A percentile compares a stretch with the other conserved stretches of the same genome.
phyloP scores from a whole-genome alignment of 2,329 filamentous ascomycete species.

The Fusarium miscanthi region DNA sequence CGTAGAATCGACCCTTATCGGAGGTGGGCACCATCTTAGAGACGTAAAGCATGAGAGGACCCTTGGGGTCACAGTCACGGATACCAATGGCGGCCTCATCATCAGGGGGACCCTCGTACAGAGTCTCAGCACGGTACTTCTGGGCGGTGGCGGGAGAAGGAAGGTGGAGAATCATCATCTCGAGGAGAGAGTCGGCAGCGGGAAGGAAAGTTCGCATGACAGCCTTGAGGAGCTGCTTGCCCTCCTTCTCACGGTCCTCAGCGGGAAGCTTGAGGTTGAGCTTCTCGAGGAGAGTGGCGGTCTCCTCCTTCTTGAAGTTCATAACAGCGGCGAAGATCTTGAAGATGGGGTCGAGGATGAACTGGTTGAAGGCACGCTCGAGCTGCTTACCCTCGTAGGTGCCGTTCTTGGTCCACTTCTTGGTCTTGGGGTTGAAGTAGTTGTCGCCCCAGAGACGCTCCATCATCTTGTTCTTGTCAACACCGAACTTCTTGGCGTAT shows the following conservation, averaged over 20 bases:
- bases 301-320: slow-evolving; percentile 99
- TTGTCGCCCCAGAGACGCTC: slow-evolving; percentile 99
- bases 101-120: slow-evolving; percentile 97
- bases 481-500: slow-evolving; percentile 99
- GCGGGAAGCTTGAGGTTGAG: slow-evolving; percentile 89
- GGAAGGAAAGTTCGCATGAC: slow-evolving; percentile 99
- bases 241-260: slow-evolving; percentile 93
- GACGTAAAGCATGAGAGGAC: slow-evolving; percentile 99
- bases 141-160: slow-evolving; percentile 96
- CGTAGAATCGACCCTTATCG: slow-evolving; percentile 99
- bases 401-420: slow-evolving; percentile 97
- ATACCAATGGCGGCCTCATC: slow-evolving; percentile 95
- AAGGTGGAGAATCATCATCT: slow-evolving; percentile 99
- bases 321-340: slow-evolving; percentile 96
- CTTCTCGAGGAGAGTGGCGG: slow-evolving; percentile 85
- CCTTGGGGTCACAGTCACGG: slow-evolving; percentile 98
- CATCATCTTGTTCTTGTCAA: slow-evolving; percentile 99
- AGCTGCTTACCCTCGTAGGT: slow-evolving; percentile 87
- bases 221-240: slow-evolving; percentile 97
- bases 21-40: slow-evolving; percentile 99
- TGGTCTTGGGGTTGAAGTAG: slow-evolving; percentile 99
- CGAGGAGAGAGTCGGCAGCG: slow-evolving; percentile 95
- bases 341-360: slow-evolving; percentile 99
- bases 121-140: slow-evolving; percentile 96
- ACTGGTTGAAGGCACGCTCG: slow-evolving; percentile 99